Base-by-base conservation (phyloP, 768 basidiomycete genomes). In the Tephrocybe sp. region DNA sequence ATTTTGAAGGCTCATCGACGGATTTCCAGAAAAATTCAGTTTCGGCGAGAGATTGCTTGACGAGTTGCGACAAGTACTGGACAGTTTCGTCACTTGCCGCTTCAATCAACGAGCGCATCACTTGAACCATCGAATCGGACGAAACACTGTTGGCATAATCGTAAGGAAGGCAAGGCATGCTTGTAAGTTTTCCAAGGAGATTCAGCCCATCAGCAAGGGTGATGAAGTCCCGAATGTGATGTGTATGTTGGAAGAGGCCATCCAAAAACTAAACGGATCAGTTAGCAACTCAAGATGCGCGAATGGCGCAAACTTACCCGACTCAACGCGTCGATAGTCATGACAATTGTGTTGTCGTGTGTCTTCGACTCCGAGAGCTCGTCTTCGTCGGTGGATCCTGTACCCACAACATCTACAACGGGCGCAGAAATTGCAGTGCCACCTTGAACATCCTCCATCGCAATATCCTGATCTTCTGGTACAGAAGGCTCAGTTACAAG, bases 161-260 rank as follows among this genome's bases (percentile, higher is more conserved):
- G 52, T 88, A 90, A 0, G 97, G 94, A 23, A 94, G 73, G 62
- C 89, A 94, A 11, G 94, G 89, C 24, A 94, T 73, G 16, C 82
- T 80, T 25, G 94, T 85, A 34, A 97, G 73, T 56, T 80, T 77
- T 55, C 91, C 84, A 47, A 98, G 71, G 57, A 78, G 74, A 55
- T 83, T 72, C 33, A 97, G 75, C 41, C 91, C 83, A 59, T 94
- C 80, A 4, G 84, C 75, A 52, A 78, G 75, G 40, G 77, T 70
- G 52, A 97, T 82, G 64, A 97, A 97, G 57, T 97, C 95, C 56
- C 83, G 83, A 73, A 90, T 90, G 65, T 97, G 91, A 19, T 84
- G 82, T 1, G 83, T 76, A 62, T 95, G 94, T 59, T 94, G 93
- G 72, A 98, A 94, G 34, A 98, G 77, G 5, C 97, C 94, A 65